Base-by-base conservation (phyloP, 1,139 yeast species). In the Scheffersomyces insectosa region DNA sequence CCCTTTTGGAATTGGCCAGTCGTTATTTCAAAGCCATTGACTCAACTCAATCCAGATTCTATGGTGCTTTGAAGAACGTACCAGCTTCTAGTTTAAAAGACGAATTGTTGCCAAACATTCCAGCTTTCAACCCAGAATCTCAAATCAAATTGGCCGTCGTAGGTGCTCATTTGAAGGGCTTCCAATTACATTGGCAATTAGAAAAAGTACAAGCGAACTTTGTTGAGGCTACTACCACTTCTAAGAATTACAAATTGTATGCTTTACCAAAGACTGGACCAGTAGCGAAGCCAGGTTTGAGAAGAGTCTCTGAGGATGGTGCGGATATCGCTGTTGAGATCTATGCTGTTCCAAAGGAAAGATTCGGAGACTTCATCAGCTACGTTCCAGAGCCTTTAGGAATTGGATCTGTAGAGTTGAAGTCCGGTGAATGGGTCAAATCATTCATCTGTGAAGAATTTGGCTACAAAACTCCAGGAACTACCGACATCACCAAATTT, bases 311-410 rank as follows among this genome's bases (percentile, higher is more conserved):
- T 11, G 65, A 65, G 29, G 63, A 58, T 33, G 96, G 96, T 28
- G 63, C 79, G 12, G 57, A 75, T 37, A 86, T 93, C 47, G 82
- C 77, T 40, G 65, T 91, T 36, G 98, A 93, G 65, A 77, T 88
- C 14, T 93, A 93, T 72, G 79, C 91, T 39, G 77, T 93, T 38
- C 97, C 98, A 29, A 65, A 65, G 34, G 90, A 81, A 51, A 72
- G 64, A 12, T 89, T 91, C 66, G 98, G 97, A 51, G 77, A 75
- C 27, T 91, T 93, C 57, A 85, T 93, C 32, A 63, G 84, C 9
- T 82, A 86, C 85, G 96, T 93, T 31, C 97, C 98, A 10, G 88
- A 86, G 55, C 99, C 99, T 28, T 75, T 93, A 48, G 99, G 97
- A 36, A 90, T 93, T 58, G 99, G 99, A 10, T 82, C 91, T 12